Evolutionary conservation across 805 yeast genomes (phyloP), one percentile per base, ranked within the genome.

Genomic region (Nakazawaea ambrosiae): DNA sequence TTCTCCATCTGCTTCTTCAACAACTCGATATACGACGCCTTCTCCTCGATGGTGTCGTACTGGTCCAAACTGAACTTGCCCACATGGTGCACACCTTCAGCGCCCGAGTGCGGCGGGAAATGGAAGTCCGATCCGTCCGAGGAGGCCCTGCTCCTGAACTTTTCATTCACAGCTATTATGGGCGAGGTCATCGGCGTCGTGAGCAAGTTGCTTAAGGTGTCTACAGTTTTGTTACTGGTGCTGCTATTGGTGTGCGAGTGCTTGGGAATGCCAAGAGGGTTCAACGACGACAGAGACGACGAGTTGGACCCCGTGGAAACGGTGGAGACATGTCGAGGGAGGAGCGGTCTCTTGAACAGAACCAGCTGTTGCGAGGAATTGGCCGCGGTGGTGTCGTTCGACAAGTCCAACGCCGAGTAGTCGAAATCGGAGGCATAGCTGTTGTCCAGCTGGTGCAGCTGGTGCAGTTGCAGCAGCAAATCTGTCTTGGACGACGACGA

Each of bases 1-100:
- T 34, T 31, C 23, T 30, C 35, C 37, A 29, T 33, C 22, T 39
- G 41, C 32, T 24, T 30, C 31, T 39, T 39, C 17, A 39, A 16
- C 15, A 27, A 25, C 22, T 39, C 37, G 23, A 39, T 39, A 18
- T 39, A 39, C 3, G 27, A 10, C 20, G 33, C 31, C 20, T 39
- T 39, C 4, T 34, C 41, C 5, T 39, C 41, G 1, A 39, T 39
- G 2, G 37, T 30, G 19, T 39, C 41, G 19, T 20, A 39, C 10
- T 39, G 34, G 15, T 39, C 27, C 18, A 39, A 20, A 16, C 14
- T 24, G 9, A 23, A 16, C 17, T 16, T 27, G 15, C 27, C 27
- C 5, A 16, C 17, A n/a, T 20, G 29, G 24, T 22, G 10, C 10
- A 22, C 7, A 10, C 24, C n/a, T 4, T 20, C 27, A 9, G 28